Evolutionary conservation across 306 rosid genomes (phyloP).

Genomic region (Castanopsis chinensis): DNA sequence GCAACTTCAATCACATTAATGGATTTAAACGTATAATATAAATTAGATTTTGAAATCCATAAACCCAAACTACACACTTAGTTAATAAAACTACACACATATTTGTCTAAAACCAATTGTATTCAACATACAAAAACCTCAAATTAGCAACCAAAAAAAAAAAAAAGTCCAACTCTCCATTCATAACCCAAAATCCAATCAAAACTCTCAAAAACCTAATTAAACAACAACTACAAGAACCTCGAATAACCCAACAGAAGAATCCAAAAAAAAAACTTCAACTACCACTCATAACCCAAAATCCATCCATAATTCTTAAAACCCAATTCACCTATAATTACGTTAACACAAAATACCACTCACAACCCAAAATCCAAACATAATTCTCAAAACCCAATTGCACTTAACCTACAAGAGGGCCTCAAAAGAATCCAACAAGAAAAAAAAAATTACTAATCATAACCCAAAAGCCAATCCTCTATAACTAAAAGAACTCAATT

Average conservation of each 20-base stretch:
- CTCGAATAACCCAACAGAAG: background rate
- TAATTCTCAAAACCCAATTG: background rate
- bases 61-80: background rate
- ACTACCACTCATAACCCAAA: background rate
- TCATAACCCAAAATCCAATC: background rate
- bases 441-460: background rate
- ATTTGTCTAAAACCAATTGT: background rate
- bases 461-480: background rate
- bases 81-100: background rate
- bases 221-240: background rate
- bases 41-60: background rate
- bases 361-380: background rate
- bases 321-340: background rate
- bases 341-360: background rate
- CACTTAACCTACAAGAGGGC: background rate
- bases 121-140: background rate
- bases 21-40: background rate
- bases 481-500: background rate
- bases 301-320: background rate
- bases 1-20: background rate
- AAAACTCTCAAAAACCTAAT: background rate
- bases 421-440: background rate
- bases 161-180: background rate
- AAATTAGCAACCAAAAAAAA: background rate
- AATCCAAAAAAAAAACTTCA: background rate